Evolutionary conservation across 2,329 filamentous ascomycete genomes (phyloP).

Genomic region (Davidsoniella neocaledoniae): DNA sequence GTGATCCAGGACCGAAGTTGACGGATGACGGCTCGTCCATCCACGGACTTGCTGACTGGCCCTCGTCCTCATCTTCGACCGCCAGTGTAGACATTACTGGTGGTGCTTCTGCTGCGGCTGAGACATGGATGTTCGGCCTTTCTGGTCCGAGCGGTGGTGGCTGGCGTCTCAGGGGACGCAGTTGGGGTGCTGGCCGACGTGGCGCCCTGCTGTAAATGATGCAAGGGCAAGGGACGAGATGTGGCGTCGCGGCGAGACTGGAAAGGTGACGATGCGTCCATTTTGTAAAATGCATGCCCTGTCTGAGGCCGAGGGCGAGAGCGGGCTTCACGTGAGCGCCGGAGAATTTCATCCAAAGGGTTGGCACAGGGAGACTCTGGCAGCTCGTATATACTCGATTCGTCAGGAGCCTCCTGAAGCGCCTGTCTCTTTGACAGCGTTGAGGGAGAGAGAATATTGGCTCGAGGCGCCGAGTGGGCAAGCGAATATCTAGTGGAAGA

Average conservation of each 20-base stretch:
- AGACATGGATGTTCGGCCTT: conserved; percentile 8
- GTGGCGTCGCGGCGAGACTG: not conserved
- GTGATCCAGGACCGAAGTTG: conserved; percentile 7
- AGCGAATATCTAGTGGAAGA: not conserved
- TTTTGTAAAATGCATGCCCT: not conserved
- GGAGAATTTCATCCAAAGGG: conserved; percentile 1
- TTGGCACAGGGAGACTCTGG: conserved; percentile 9
- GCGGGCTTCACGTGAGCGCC: not conserved
- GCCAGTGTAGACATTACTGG: not conserved
- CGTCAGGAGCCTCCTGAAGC: not conserved
- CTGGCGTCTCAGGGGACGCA: conserved; percentile 11
- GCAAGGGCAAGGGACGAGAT: not conserved
- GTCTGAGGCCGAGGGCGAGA: not conserved
- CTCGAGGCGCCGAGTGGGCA: not conserved
- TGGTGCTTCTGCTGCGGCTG: not conserved
- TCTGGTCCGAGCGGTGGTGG: conserved; percentile 11
- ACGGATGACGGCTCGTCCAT: conserved; percentile 11
- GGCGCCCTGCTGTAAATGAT: conserved; percentile 5
- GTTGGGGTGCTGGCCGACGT: not conserved
- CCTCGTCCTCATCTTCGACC: not conserved
- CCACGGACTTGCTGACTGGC: conserved; percentile 8
- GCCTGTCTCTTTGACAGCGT: not conserved
- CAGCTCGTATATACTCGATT: conserved; percentile 6
- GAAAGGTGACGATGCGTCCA: no score
- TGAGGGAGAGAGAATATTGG: not conserved